phyloP scores from a whole-genome alignment of 257 asterid species.

The Rhazya stricta region DNA sequence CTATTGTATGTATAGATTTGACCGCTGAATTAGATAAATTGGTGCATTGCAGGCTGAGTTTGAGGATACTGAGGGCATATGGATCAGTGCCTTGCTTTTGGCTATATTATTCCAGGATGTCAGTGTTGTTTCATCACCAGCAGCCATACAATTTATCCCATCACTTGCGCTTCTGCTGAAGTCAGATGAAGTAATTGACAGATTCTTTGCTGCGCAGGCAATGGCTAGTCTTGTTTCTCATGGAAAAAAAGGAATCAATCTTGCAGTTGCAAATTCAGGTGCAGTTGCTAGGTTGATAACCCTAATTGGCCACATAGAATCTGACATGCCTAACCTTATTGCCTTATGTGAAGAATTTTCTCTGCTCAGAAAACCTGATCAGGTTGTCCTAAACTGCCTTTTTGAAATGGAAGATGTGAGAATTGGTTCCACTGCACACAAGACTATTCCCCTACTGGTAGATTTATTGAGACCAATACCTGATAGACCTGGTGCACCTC shows the following conservation, averaged over 20 bases:
- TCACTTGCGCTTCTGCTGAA: conserved; percentile 51
- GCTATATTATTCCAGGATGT: conserved; percentile 73
- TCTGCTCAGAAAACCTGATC: conserved; percentile 63
- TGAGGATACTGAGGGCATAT: conserved; percentile 69
- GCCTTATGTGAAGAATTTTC: conserved; percentile 70
- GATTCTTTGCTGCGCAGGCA: conserved; percentile 83
- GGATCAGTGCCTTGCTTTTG: conserved; percentile 75
- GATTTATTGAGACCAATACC: conserved; percentile 83
- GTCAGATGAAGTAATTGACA: conserved; percentile 63
- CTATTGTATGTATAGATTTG: background rate
- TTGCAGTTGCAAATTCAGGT: conserved; percentile 69
- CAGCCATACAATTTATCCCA: conserved; percentile 45
- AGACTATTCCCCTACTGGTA: conserved; percentile 69
- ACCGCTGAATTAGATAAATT: background rate
- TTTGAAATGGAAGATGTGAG: conserved; percentile 73
- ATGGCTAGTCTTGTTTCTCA: conserved; percentile 70
- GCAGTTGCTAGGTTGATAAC: conserved; percentile 59
- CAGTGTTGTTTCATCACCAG: conserved; percentile 49
- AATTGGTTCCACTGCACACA: conserved; percentile 59
- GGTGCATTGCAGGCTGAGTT: conserved; percentile 53
- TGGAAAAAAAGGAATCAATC: conserved; percentile 53
- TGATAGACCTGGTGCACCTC: conserved; percentile 84
- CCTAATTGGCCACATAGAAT: conserved; percentile 62
- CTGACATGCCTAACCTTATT: conserved; percentile 56
- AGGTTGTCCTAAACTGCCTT: conserved; percentile 56